Percentiles rank a stretch among this genome's conserved stretches.
Evolutionary conservation across 345 rosid species (phyloP).

Genomic region (Eucalyptus globulus): DNA sequence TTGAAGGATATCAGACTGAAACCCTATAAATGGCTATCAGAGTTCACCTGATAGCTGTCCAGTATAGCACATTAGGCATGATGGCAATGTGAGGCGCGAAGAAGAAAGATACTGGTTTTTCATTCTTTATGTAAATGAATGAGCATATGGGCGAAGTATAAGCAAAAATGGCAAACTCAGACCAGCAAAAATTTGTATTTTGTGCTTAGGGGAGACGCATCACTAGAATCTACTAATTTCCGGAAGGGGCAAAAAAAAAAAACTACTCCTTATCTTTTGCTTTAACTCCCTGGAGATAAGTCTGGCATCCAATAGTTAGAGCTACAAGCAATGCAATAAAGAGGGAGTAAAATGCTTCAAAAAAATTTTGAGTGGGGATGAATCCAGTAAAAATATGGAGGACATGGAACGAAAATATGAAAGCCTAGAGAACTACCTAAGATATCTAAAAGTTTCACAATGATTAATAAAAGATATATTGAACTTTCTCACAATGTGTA

Average conservation of each 20-base stretch:
- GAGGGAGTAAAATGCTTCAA: background rate
- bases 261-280: background rate
- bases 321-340: background rate
- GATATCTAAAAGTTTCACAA: background rate
- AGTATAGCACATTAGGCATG: background rate
- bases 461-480: background rate
- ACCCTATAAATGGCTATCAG: background rate
- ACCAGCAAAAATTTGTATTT: background rate
- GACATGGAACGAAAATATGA: background rate
- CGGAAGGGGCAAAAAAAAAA: no score
- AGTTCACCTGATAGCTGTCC: background rate
- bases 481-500: background rate
- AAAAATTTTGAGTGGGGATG: background rate
- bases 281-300: background rate
- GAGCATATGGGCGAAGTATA: background rate
- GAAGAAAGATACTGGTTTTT: background rate
- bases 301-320: background rate
- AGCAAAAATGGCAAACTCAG: background rate
- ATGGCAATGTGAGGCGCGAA: background rate
- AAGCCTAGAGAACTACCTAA: background rate
- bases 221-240: background rate
- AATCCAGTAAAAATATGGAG: background rate
- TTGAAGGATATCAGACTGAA: background rate
- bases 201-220: background rate
- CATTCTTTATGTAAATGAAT: background rate